Conservation (phyloP, 2,329 filamentous ascomycete species). For the Penicillium janthinellum region DNA sequence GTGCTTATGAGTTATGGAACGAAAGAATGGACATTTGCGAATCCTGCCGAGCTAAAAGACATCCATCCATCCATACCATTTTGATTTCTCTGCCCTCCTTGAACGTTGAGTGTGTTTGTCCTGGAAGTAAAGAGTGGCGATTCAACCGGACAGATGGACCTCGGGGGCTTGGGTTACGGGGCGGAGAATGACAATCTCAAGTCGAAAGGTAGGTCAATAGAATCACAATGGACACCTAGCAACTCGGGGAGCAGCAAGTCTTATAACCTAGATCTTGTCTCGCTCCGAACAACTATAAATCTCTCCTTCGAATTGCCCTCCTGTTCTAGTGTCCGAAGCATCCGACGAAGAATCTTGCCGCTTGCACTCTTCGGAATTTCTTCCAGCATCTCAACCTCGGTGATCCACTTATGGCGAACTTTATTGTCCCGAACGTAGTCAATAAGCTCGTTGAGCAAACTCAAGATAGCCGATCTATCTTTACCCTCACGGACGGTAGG, state of each 20-base stretch:
- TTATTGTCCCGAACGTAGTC: slow-evolving; percentile 67
- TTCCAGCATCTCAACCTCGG: slow-evolving; percentile 40
- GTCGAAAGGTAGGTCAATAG: too few relatives aligned
- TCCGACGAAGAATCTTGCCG: slow-evolving; percentile 70
- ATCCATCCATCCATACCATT: too few relatives aligned
- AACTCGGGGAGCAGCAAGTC: not conserved
- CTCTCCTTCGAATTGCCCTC: slow-evolving; percentile 2
- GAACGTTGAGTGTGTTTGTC: too few relatives aligned
- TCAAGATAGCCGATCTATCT: slow-evolving; percentile 1
- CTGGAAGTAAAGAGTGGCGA: too few relatives aligned
- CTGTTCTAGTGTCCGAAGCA: slow-evolving; percentile 52
- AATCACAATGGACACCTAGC: too few relatives aligned
- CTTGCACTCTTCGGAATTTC: slow-evolving; percentile 72
- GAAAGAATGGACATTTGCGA: too few relatives aligned
- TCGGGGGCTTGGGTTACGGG: too few relatives aligned
- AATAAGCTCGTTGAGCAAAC: slow-evolving; percentile 51
- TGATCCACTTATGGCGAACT: slow-evolving; percentile 53
- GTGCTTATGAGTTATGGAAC: too few relatives aligned
- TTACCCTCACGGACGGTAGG: not conserved
- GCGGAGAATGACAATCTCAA: too few relatives aligned
- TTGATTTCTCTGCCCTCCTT: too few relatives aligned
- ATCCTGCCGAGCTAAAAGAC: too few relatives aligned
- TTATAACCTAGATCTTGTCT: slow-evolving; percentile 17
- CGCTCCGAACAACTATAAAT: slow-evolving; percentile 16
- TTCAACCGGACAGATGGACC: too few relatives aligned